A percentile compares a stretch with the other conserved stretches of the same genome.
Conservation (phyloP, 2,329 filamentous ascomycete species). For the Cladobotryum mycophilum region DNA sequence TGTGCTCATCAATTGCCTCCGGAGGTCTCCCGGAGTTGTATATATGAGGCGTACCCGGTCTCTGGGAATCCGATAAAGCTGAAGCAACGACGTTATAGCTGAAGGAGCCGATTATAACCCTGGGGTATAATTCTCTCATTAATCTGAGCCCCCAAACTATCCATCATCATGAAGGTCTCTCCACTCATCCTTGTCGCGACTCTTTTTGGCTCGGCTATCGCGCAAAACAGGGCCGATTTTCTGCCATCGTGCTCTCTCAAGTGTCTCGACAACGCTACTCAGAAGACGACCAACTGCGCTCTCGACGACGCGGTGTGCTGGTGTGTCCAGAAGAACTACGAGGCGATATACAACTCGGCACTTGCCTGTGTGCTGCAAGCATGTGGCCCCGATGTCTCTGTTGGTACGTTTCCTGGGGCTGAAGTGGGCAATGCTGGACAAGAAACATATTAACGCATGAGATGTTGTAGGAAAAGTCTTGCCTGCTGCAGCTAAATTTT, state of each 20-base stretch:
- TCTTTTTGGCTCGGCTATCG: conserved; percentile 16
- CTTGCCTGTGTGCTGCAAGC: conserved; percentile 22
- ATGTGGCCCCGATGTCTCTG: conserved; percentile 20
- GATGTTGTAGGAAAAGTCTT: conserved; percentile 11
- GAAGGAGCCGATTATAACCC: no score
- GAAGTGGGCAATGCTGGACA: background rate
- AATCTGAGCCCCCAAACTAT: background rate
- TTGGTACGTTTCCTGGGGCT: conserved; percentile 18
- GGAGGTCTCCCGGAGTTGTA: background rate
- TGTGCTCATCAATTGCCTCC: background rate
- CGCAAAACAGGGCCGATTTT: conserved; percentile 16
- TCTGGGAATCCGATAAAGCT: no score
- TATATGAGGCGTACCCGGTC: no score
- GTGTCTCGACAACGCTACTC: conserved; percentile 21
- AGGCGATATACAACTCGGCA: conserved; percentile 21
- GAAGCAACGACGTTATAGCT: no score
- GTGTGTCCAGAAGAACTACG: conserved; percentile 23
- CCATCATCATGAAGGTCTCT: conserved; percentile 2
- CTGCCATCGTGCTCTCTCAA: conserved; percentile 25
- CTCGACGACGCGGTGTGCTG: conserved; percentile 19
- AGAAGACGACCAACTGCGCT: conserved; percentile 18
- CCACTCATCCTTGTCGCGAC: conserved; percentile 16
- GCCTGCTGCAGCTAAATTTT: conserved; percentile 14
- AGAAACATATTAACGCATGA: background rate
- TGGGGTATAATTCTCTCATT: background rate